Percentiles rank a stretch among this genome's conserved stretches.
Conservation (phyloP, 2,329 filamentous ascomycete species). For the Tricladium varicosporioides region DNA sequence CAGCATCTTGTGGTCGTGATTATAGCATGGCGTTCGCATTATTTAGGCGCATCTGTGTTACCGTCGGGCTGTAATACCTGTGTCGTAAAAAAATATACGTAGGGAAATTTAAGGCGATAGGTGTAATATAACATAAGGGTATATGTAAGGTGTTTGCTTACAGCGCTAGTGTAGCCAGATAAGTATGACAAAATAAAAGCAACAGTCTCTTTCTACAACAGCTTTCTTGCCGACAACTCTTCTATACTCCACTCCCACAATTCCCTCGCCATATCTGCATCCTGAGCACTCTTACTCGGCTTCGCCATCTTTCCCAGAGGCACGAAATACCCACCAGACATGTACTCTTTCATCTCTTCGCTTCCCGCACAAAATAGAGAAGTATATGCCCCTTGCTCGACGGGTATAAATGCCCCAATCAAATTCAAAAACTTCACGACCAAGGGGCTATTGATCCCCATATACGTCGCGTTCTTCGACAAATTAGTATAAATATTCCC, state of each 20-base stretch:
- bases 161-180: too few species aligned
- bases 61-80: too few species aligned
- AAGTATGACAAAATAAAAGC: too few species aligned
- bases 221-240: constrained; percentile 30
- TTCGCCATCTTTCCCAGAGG: constrained; percentile 1
- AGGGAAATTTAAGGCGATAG: too few species aligned
- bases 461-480: background rate
- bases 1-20: background rate
- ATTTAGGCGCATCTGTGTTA: too few species aligned
- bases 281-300: constrained; percentile 2
- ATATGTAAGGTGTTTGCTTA: too few species aligned
- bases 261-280: constrained; percentile 4
- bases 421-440: background rate
- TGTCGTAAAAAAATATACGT: too few species aligned
- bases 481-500: constrained; percentile 2
- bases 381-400: constrained; percentile 7
- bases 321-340: constrained; percentile 13
- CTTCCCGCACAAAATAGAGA: constrained; percentile 9
- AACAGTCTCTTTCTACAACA: background rate
- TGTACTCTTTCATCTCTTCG: constrained; percentile 6
- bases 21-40: background rate
- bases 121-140: too few species aligned
- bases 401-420: constrained; percentile 1
- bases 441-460: background rate
- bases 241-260: constrained; percentile 30